Base-by-base conservation (phyloP, 768 basidiomycete species). In the Agaricus bisporus region DNA sequence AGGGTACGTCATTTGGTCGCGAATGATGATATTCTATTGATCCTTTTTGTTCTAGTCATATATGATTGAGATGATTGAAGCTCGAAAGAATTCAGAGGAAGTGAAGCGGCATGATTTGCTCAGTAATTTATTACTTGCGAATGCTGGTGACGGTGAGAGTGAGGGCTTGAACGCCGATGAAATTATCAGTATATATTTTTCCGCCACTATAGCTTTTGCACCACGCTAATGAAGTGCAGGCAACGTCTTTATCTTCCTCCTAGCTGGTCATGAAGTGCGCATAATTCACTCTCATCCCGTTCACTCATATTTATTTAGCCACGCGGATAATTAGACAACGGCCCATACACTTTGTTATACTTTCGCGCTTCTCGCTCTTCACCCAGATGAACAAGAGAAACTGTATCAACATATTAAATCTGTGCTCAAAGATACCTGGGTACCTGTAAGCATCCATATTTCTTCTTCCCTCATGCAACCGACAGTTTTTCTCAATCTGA, bases 251-350 rank as follows among this genome's bases (percentile, higher is more conserved):
- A 70, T 76, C 15, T 75, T 74, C 48, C 60, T 82, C n/a, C 60
- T 82, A 12, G 83, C 82, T 32, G 81, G 82, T 14, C 78, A 81
- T 56, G 81, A 81, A 69, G 77, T 78, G 35, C 7, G 59, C 36
- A 4, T n/a, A n/a, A 4, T 22, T 22, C 22, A 2, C 22, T 4
- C 12, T 12, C 32, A 10, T n/a, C 29, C 51, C 26, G 2, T 20
- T 8, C 22, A 10, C 20, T 25, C 17, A 9, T 22, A 11, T 41
- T 3, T 20, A 1, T 15, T 41, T 1, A 9, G 9, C 14, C 1
- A 17, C 12, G 29, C 17, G 7, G 20, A 17, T 18, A 11, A 22
- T 52, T 59, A 73, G 69, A 73, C 71, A 2, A 66, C 71, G 8
- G 68, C 70, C 3, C 70, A 75, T 58, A 71, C 75, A 2, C 55